Conservation (phyloP, 768 basidiomycete genomes). For the Brasilioporus rufonigricans region DNA sequence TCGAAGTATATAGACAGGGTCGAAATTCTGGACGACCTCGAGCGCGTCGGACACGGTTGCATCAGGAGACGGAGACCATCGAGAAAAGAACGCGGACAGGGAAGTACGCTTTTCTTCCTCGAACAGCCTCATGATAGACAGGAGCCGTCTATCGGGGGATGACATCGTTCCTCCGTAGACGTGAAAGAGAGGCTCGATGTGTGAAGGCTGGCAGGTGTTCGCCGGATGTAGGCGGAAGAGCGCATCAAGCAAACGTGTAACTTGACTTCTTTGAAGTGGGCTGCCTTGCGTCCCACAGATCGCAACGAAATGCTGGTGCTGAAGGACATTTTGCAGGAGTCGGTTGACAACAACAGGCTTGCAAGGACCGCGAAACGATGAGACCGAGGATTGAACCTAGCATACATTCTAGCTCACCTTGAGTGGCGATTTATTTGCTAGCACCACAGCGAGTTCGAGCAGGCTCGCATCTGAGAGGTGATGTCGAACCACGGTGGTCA, state of each 20-base stretch:
- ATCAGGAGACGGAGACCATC: slow-evolving; percentile 59
- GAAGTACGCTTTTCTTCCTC: slow-evolving; percentile 69
- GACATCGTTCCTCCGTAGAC: slow-evolving; percentile 79
- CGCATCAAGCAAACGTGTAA: slow-evolving; percentile 56
- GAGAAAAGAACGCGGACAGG: slow-evolving; percentile 55
- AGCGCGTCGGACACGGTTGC: slow-evolving; percentile 45
- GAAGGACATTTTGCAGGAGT: slow-evolving; percentile 70
- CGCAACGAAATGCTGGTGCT: slow-evolving; percentile 61
- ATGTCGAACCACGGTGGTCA: slow-evolving; percentile 61
- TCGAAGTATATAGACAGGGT: slow-evolving; percentile 63
- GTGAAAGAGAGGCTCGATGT: slow-evolving; percentile 71
- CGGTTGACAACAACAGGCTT: slow-evolving; percentile 76
- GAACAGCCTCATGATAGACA: slow-evolving; percentile 78
- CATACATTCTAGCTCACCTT: slow-evolving; percentile 51
- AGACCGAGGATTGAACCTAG: not conserved
- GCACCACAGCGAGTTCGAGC: slow-evolving; percentile 42
- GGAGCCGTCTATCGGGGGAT: slow-evolving; percentile 57
- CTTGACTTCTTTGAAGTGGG: slow-evolving; percentile 38
- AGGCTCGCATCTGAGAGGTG: slow-evolving; percentile 44
- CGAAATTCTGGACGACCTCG: slow-evolving; percentile 69
- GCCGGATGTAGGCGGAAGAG: slow-evolving; percentile 76
- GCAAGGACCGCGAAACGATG: not conserved
- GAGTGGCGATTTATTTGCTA: slow-evolving; percentile 44
- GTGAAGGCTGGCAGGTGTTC: slow-evolving; percentile 83
- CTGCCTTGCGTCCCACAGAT: slow-evolving; percentile 32